Percentiles rank a stretch among this genome's conserved stretches.
phyloP scores from a whole-genome alignment of 345 rosid species.

The Euclidium syriacum region DNA sequence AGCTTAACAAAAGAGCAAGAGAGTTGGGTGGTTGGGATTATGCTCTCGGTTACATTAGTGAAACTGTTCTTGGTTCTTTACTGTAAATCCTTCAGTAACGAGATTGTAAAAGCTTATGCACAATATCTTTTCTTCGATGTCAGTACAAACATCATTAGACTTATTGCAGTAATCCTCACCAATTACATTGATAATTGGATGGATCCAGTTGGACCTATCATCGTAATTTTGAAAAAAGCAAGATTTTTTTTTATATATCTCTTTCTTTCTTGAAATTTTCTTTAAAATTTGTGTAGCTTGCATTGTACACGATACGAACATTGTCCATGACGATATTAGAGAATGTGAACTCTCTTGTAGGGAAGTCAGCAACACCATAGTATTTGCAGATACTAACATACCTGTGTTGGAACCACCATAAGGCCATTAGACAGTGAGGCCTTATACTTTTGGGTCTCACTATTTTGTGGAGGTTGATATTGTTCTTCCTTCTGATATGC shows the following conservation, averaged over 20 bases:
- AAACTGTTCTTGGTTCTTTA: conserved; percentile 68
- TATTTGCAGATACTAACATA: conserved; percentile 86
- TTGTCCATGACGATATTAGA: conserved; percentile 97
- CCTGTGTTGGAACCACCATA: conserved; percentile 97
- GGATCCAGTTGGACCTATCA: conserved; percentile 96
- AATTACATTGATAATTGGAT: conserved; percentile 77
- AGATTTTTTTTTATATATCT: neutral
- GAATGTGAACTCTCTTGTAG: conserved; percentile 87
- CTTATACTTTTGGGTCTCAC: conserved; percentile 97
- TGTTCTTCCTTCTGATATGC: conserved; percentile 83
- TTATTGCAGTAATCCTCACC: conserved; percentile 83
- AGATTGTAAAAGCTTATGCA: conserved; percentile 95
- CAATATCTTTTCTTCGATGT: conserved; percentile 98
- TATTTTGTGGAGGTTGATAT: conserved; percentile 98
- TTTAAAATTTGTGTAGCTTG: conserved; percentile 50
- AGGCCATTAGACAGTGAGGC: conserved; percentile 78
- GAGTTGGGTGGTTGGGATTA: conserved; percentile 88
- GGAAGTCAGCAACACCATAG: conserved; percentile 83
- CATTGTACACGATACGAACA: conserved; percentile 90
- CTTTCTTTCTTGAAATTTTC: neutral
- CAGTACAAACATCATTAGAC: conserved; percentile 85
- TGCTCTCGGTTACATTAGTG: conserved; percentile 86
- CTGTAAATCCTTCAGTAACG: conserved; percentile 76
- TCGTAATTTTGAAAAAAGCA: conserved; percentile 44
- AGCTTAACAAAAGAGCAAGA: conserved; percentile 65